Conservation (phyloP, 2,329 filamentous ascomycete genomes). For the Lachnellula arida region DNA sequence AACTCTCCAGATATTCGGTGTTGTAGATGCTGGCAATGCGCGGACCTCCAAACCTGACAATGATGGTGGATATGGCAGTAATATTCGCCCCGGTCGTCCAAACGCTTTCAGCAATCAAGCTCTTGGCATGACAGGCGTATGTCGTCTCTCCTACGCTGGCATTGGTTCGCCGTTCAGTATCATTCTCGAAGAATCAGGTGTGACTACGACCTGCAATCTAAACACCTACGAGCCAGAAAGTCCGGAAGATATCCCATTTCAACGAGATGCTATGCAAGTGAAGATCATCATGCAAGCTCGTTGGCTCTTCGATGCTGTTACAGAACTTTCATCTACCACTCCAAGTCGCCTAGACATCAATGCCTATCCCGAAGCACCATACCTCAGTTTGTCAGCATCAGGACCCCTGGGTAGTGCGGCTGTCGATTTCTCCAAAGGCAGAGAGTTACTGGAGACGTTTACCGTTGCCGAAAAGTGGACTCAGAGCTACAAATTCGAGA, state of each 20-base stretch:
- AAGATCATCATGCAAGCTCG: constrained; percentile 91
- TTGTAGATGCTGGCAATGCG: constrained; percentile 60
- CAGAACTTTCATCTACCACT: constrained; percentile 57
- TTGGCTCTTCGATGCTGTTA: constrained; percentile 66
- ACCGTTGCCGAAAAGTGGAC: constrained; percentile 54
- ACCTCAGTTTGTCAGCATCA: constrained; percentile 67
- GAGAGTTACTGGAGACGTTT: constrained; percentile 70
- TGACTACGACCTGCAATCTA: constrained; percentile 85
- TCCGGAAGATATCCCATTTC: constrained; percentile 81
- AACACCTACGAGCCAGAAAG: constrained; percentile 78
- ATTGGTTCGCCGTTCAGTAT: constrained; percentile 77
- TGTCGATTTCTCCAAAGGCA: constrained; percentile 61
- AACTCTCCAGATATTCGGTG: constrained; percentile 90
- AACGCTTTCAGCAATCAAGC: constrained; percentile 81
- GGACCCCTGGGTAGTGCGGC: constrained; percentile 56
- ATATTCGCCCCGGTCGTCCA: constrained; percentile 55
- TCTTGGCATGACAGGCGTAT: constrained; percentile 79
- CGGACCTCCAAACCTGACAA: constrained; percentile 54
- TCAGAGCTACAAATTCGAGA: constrained; percentile 80
- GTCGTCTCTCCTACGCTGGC: constrained; percentile 72
- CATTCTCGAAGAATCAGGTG: constrained; percentile 77
- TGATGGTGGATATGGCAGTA: constrained; percentile 54
- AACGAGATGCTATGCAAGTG: constrained; percentile 72
- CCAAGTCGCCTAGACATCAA: constrained; percentile 69
- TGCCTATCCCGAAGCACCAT: constrained; percentile 56